Evolutionary conservation across 495 filamentous ascomycete genomes (phyloP).

Genomic region (Aspergillus campestris): DNA sequence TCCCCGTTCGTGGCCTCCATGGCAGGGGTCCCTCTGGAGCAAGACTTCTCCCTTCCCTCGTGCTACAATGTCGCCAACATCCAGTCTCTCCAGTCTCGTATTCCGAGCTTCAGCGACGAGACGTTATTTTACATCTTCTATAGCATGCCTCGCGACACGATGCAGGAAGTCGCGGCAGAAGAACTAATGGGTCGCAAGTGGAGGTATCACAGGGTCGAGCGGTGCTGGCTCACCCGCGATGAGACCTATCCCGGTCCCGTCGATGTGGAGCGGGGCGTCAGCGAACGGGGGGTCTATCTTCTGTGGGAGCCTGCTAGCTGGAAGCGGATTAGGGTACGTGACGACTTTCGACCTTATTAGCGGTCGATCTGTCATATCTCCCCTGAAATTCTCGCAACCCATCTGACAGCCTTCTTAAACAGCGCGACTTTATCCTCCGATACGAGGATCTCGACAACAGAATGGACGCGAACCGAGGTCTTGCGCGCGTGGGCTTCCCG

Average conservation of each 20-base stretch:
- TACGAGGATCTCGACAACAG: slow-evolving; percentile 68
- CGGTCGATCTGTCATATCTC: neutral
- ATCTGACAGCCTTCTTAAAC: slow-evolving; percentile 1
- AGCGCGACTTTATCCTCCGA: slow-evolving; percentile 73
- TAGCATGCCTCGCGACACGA: slow-evolving; percentile 71
- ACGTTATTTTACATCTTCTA: slow-evolving; percentile 95
- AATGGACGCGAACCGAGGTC: slow-evolving; percentile 31
- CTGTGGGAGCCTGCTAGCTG: slow-evolving; percentile 81
- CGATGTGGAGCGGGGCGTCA: slow-evolving; percentile 49
- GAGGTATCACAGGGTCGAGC: slow-evolving; percentile 84
- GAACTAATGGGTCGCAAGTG: slow-evolving; percentile 82
- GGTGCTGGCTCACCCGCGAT: slow-evolving; percentile 88
- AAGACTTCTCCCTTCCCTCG: slow-evolving; percentile 68
- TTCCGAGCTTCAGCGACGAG: slow-evolving; percentile 78
- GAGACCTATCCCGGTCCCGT: slow-evolving; percentile 59
- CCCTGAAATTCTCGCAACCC: neutral
- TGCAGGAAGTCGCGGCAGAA: slow-evolving; percentile 75
- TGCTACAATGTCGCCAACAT: slow-evolving; percentile 87
- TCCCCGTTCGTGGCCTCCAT: slow-evolving; percentile 64
- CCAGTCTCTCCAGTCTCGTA: slow-evolving; percentile 67
- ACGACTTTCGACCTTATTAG: neutral
- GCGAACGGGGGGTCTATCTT: slow-evolving; percentile 81
- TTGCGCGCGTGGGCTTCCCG: slow-evolving; percentile 29
- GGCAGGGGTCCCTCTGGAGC: slow-evolving; percentile 59
- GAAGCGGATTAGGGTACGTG: slow-evolving; percentile 71